phyloP scores from a whole-genome alignment of 2,329 filamentous ascomycete genomes.

The Xylariaceae sp. region DNA sequence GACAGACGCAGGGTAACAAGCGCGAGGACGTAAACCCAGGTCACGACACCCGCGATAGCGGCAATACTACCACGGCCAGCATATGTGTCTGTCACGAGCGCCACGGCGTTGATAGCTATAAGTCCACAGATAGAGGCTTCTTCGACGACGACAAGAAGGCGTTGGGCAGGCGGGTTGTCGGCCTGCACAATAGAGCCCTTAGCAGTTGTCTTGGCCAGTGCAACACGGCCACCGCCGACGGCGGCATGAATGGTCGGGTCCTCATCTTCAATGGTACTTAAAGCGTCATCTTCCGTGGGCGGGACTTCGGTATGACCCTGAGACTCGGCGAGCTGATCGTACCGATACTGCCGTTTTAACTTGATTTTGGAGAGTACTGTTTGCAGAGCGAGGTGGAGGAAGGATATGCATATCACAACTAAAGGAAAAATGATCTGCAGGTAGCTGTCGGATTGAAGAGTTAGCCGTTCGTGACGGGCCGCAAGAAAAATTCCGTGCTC shows the following conservation, averaged over 20 bases:
- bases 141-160: constrained; percentile 66
- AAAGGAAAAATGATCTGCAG: constrained; percentile 77
- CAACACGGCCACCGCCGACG: constrained; percentile 48
- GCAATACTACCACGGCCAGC: constrained; percentile 53
- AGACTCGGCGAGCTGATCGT: constrained; percentile 49
- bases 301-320: constrained; percentile 49
- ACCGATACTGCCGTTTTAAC: constrained; percentile 50
- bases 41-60: constrained; percentile 60
- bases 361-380: constrained; percentile 48
- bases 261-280: constrained; percentile 55
- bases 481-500: background rate
- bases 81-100: constrained; percentile 57
- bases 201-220: constrained; percentile 56
- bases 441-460: constrained; percentile 50
- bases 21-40: constrained; percentile 75
- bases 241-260: constrained; percentile 48
- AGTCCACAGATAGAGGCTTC: constrained; percentile 67
- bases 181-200: constrained; percentile 62
- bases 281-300: constrained; percentile 41
- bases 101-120: constrained; percentile 61
- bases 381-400: constrained; percentile 59
- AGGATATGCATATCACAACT: constrained; percentile 62
- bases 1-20: constrained; percentile 68
- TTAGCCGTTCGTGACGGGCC: constrained; percentile 1
- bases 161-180: constrained; percentile 69